Conservation (phyloP, 1,139 yeast genomes). For the Yamadazyma sp. region DNA sequence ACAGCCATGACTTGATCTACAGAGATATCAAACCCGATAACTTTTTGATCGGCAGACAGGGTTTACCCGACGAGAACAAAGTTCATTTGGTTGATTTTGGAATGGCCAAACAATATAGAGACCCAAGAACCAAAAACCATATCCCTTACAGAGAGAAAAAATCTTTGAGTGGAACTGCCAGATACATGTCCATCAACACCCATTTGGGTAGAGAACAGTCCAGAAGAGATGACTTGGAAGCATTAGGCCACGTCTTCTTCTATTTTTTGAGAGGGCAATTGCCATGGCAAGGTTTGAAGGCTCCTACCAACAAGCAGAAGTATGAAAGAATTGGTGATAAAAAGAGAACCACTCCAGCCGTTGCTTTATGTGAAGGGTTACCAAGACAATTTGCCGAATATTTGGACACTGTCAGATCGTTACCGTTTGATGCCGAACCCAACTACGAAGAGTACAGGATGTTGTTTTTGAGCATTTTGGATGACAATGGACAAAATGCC, state of each 20-base stretch:
- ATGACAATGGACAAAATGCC: constrained; percentile 67
- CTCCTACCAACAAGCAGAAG: constrained; percentile 95
- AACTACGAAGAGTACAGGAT: constrained; percentile 82
- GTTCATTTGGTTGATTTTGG: constrained; percentile 86
- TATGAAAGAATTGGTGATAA: constrained; percentile 96
- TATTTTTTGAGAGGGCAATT: constrained; percentile 90
- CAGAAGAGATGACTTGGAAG: constrained; percentile 93
- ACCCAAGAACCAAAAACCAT: constrained; percentile 91
- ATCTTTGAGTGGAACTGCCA: constrained; percentile 92
- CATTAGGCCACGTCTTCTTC: constrained; percentile 92
- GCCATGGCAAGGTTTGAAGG: constrained; percentile 99
- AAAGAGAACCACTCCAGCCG: constrained; percentile 81
- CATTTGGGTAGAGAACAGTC: constrained; percentile 96
- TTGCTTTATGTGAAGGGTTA: constrained; percentile 75
- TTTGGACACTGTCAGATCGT: constrained; percentile 75
- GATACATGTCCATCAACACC: constrained; percentile 97
- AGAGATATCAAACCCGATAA: constrained; percentile 97
- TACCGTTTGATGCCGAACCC: constrained; percentile 93
- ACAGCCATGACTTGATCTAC: constrained; percentile 85
- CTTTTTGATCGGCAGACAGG: constrained; percentile 78
- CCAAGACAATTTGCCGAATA: constrained; percentile 89
- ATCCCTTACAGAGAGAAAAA: constrained; percentile 96
- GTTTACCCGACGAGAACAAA: constrained; percentile 46
- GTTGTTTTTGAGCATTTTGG: constrained; percentile 72
- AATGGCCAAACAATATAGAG: constrained; percentile 97